These are phyloP conservation scores for Truncatella angustata DNA, from an alignment of 2,329 filamentous ascomycete genomes.

Conservation along the genomic window DNA sequence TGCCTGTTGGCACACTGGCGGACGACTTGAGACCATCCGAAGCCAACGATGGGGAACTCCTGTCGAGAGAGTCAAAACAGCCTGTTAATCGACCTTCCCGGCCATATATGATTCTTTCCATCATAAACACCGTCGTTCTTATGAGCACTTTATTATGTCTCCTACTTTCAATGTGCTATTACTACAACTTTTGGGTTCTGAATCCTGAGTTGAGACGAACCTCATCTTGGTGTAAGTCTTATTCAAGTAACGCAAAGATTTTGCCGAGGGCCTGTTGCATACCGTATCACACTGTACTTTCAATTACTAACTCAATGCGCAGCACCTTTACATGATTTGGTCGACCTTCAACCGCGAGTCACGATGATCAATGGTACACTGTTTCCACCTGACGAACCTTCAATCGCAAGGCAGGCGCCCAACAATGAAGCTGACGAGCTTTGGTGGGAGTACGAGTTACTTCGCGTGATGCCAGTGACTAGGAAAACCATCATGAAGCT, in stretches of 20 bases:
- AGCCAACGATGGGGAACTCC: too few species aligned
- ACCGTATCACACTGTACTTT: background rate
- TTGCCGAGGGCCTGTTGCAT: background rate
- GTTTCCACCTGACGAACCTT: conserved; percentile 7
- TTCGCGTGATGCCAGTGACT: conserved; percentile 8
- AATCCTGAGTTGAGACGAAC: background rate
- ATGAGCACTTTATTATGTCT: too few species aligned
- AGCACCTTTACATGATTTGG: conserved; percentile 10
- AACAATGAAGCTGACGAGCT: conserved; percentile 10
- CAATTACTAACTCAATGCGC: background rate
- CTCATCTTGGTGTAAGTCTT: conserved; percentile 2
- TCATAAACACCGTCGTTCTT: too few species aligned
- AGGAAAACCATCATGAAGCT: conserved; percentile 23
- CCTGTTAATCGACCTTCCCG: too few species aligned
- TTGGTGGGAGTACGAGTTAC: conserved; percentile 11
- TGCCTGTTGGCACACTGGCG: too few species aligned
- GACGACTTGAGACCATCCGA: too few species aligned
- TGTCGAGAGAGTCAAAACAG: too few species aligned
- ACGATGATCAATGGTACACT: conserved; percentile 12
- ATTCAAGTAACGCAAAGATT: background rate
- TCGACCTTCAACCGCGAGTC: conserved; percentile 3
- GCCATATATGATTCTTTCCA: too few species aligned
- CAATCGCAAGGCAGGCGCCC: conserved; percentile 10
- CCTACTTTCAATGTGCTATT: too few species aligned
- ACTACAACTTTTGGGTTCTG: too few species aligned